Conservation (phyloP, 2,329 filamentous ascomycete species). For the Penicillium sp. region DNA sequence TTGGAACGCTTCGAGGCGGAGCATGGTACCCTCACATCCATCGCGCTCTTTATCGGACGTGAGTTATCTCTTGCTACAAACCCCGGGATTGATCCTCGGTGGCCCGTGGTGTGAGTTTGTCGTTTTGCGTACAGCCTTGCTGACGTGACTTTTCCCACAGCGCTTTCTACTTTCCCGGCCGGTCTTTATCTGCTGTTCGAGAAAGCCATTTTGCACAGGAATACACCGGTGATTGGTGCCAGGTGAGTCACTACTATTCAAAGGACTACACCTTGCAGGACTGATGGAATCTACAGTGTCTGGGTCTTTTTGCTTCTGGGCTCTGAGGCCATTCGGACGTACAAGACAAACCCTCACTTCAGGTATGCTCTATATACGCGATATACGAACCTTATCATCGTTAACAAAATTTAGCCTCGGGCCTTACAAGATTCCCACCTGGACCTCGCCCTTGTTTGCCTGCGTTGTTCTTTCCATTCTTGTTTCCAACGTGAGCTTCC, state of each 20-base stretch:
- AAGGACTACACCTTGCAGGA: conserved; percentile 8
- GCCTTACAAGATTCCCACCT: conserved; percentile 78
- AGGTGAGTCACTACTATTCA: conserved; percentile 56
- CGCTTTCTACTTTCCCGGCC: conserved; percentile 77
- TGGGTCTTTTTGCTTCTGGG: conserved; percentile 90
- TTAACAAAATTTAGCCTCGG: conserved; percentile 47
- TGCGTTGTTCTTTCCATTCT: conserved; percentile 73
- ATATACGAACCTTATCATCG: not conserved
- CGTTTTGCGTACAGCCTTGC: conserved; percentile 7
- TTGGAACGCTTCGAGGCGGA: conserved; percentile 92
- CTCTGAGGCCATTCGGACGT: conserved; percentile 82
- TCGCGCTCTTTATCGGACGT: conserved; percentile 89
- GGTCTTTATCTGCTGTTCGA: conserved; percentile 78
- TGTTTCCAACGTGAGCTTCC: conserved; percentile 74
- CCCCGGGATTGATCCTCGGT: not conserved
- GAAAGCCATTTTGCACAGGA: conserved; percentile 65
- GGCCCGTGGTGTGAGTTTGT: not conserved
- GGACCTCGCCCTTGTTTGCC: conserved; percentile 80
- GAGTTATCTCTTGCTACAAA: conserved; percentile 44
- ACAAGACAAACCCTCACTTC: conserved; percentile 75
- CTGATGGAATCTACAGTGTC: conserved; percentile 56
- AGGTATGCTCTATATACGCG: conserved; percentile 41
- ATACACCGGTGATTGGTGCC: conserved; percentile 75
- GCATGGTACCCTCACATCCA: conserved; percentile 83
- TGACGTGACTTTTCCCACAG: conserved; percentile 43